A percentile compares a stretch with the other conserved stretches of the same genome.
Conservation (phyloP, 768 basidiomycete species). For the Psilocybe tampanensis region DNA sequence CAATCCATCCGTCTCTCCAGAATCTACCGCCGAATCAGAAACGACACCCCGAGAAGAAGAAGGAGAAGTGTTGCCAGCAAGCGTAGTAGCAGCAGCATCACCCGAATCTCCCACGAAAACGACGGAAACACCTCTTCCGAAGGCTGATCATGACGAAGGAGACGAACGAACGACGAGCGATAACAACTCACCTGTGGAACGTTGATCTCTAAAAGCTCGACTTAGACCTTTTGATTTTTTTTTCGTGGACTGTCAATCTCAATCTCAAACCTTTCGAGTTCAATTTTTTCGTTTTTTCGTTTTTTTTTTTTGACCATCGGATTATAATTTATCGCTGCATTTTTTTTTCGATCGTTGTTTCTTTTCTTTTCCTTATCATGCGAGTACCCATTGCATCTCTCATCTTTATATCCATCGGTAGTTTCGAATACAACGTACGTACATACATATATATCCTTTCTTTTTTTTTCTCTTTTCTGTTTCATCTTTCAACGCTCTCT, state of each 20-base stretch:
- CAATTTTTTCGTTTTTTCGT: too few relatives aligned
- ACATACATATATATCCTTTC: background rate
- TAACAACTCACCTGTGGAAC: background rate
- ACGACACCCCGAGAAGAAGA: conserved; percentile 15
- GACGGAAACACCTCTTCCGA: background rate
- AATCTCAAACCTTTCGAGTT: background rate
- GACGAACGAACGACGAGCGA: background rate
- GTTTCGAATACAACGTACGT: background rate
- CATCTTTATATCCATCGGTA: background rate
- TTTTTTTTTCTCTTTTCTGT: background rate
- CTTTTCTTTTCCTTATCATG: background rate
- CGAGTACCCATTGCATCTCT: background rate
- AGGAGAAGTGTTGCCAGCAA: too few relatives aligned
- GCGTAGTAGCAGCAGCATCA: too few relatives aligned
- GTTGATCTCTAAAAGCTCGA: background rate
- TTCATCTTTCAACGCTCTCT: too few relatives aligned
- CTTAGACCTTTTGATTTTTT: background rate
- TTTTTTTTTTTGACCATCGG: background rate
- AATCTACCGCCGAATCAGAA: conserved; percentile 9
- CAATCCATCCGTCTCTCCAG: background rate
- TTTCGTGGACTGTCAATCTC: background rate
- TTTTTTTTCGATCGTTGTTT: background rate
- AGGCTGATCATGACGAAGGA: background rate
- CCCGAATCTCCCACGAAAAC: background rate
- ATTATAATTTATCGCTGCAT: background rate